Evolutionary conservation across 2,329 filamentous ascomycete genomes (phyloP), one percentile per base, ranked within the genome.

Genomic region (Zymoseptoria brevis): DNA sequence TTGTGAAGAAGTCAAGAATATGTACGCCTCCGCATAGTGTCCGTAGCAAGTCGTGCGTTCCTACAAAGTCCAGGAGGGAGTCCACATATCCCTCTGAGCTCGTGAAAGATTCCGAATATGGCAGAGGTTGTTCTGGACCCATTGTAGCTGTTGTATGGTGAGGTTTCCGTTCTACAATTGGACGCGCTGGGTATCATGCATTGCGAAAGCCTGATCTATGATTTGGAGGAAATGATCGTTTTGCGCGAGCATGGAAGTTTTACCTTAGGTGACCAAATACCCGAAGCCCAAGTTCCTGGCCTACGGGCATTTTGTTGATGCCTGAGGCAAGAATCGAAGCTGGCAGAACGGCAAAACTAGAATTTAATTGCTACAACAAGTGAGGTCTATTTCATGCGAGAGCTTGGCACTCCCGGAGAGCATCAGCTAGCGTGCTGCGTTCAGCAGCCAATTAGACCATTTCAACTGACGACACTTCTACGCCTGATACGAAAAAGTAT

Each of bases 1-100:
- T 84, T 1, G 91, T 96, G 76, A 96, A 90, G 75, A 99, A 97
- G 73, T 99, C 94, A 58, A 97, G 81, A 63, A 99, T 92, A 71
- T 99, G 94, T 0, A 97, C 89, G n/a, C 93, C 92, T 57, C 94
- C 94, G 71, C 91, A 96, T n/a, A 99, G 81, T 24, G 89, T 90
- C 65, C 90, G 88, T 67, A 96, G 91, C 1, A 90, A 79, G 57
- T 87, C 83, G 52, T 88, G 89, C 1, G 84, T 85, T 5, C 85
- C 85, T 1, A 86, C 83, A 68, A 97, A 96, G 19, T 84, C 72
- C 24, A 97, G 80, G 11, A 97, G 82, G 19, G 85, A 86, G 24
- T 89, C 80, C 54, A 96, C 82, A 73, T 96, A 99, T 56, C 85
- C 82, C 53, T 96, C 89, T 5, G 85, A 76, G 51, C 83, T 84